Evolutionary conservation across 495 filamentous ascomycete species (phyloP), one percentile per base, ranked within the genome.

Genomic region (Lophiostoma macrostomum): DNA sequence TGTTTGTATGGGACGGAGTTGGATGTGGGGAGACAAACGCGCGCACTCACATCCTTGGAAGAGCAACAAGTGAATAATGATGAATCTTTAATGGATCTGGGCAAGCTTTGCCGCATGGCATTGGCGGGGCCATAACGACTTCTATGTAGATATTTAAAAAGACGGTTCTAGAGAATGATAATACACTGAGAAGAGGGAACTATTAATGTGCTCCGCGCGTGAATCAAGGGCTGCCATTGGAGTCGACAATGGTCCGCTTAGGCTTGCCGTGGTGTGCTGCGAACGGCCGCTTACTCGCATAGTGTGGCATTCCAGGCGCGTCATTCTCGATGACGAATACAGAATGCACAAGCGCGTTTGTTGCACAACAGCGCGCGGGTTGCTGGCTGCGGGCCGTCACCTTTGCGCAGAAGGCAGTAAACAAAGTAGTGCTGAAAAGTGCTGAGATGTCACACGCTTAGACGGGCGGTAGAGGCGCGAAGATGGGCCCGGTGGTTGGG

Each of bases 201-300:
- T n/a, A n/a, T n/a, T n/a, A n/a, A n/a, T n/a, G n/a, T n/a, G n/a
- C n/a, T n/a, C n/a, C n/a, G n/a, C n/a, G n/a, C n/a, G n/a, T n/a
- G 36, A 11, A 39, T 7, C 8, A 8, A 25, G 12, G 39, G 39
- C 39, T 25, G 39, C 18, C 10, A 23, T 16, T 8, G 20, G 20
- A 16, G 11, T n/a, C n/a, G 28, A 20, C 3, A n/a, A 30, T 32
- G n/a, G n/a, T 45, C 2, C 51, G 41, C 41, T 29, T 55, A 44
- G 25, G 13, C 4, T 55, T 55, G 40, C 51, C 51, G 4, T 7
- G 20, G 8, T 31, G 25, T 46, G 32, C 39, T 54, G 50, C 50
- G 50, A 56, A 48, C 52, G 5, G 31, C 24, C 34, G 43, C 24
- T 56, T 34, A 42, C 53, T 41, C 50, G 53, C 53, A 53, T n/a